phyloP scores from a whole-genome alignment of 1,139 yeast species.

The Candida sanyaensis region DNA sequence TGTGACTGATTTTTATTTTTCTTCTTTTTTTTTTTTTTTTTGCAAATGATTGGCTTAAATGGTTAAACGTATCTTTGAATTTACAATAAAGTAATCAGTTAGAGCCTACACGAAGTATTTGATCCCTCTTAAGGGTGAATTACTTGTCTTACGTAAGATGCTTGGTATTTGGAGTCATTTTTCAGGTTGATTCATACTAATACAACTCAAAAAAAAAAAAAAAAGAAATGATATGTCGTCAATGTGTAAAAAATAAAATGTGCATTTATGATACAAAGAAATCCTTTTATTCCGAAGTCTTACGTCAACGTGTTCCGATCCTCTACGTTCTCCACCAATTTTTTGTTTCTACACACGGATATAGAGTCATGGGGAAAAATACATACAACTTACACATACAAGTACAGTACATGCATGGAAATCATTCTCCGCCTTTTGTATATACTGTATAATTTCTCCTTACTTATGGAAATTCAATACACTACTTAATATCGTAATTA shows the following conservation, averaged over 20 bases:
- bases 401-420: background rate
- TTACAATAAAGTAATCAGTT: no score
- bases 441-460: background rate
- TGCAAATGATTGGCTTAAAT: no score
- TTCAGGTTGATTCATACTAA: no score
- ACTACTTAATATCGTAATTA: constrained; percentile 1
- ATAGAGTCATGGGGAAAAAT: no score
- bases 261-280: background rate
- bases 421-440: background rate
- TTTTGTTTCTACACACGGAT: no score
- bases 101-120: no score
- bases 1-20: no score
- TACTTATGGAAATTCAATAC: background rate
- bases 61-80: no score
- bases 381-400: background rate
- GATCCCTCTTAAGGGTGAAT: no score
- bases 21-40: no score
- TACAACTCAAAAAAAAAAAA: background rate
- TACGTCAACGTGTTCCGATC: background rate
- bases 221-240: background rate
- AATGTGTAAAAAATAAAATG: background rate
- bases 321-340: background rate
- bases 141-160: no score
- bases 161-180: no score
- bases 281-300: background rate